These are phyloP conservation scores for Aegilops bicornis DNA, from an alignment of 176 grass and related monocot species.

Conservation along the genomic window DNA sequence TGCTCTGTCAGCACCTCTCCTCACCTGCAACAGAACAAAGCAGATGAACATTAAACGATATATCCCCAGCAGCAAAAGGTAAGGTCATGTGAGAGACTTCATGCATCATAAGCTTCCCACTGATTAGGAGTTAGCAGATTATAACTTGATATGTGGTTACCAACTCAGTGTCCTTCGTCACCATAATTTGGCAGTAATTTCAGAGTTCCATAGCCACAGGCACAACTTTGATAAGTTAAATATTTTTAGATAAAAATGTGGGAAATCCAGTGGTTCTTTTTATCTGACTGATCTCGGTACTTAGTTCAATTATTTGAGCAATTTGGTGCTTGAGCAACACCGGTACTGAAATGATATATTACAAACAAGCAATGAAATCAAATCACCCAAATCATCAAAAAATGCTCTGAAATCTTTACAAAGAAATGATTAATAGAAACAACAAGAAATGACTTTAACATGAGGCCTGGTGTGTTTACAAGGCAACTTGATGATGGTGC, in stretches of 20 bases:
- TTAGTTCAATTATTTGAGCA: neutral
- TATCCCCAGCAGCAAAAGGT: neutral
- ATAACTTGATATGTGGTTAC: neutral
- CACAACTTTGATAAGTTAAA: neutral
- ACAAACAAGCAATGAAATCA: neutral
- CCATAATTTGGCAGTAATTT: neutral
- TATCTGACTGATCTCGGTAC: neutral
- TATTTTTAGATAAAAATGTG: neutral
- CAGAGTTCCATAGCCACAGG: neutral
- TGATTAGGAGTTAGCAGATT: neutral
- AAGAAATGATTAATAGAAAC: neutral
- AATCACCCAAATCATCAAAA: neutral
- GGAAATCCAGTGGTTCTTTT: neutral
- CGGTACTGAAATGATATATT: neutral
- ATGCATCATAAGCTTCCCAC: neutral
- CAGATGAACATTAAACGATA: neutral
- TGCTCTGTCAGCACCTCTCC: slow-evolving; percentile 97
- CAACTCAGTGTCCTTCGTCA: neutral
- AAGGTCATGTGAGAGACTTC: neutral
- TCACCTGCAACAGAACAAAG: slow-evolving; percentile 58
- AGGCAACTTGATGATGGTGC: neutral
- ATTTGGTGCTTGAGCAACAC: neutral
- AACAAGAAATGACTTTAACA: neutral
- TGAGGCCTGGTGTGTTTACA: neutral
- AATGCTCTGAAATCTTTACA: neutral